Evolutionary conservation across 139 green algal species (phyloP), one percentile per base, ranked within the genome.

Genomic region (Chlamydomonas incerta): DNA sequence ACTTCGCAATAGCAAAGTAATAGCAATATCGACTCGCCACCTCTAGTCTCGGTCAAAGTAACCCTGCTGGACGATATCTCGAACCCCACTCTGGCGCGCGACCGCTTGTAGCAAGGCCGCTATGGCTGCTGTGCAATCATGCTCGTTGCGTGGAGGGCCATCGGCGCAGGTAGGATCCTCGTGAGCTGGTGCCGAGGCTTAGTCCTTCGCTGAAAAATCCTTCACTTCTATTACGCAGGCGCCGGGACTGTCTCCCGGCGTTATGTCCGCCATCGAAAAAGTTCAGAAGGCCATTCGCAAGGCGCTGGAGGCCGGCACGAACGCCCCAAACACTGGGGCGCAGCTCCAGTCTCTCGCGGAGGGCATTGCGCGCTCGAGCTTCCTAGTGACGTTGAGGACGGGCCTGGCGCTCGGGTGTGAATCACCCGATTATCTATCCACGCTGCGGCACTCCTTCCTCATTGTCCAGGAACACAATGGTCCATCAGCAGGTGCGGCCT

Each of bases 361-460:
- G 29, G 3, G 0, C 33, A 46, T 83, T 2, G 41, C 63, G 4
- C 47, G 8, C 14, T 26, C 10, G 77, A 50, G 63, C 15, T n/a
- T 83, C 23, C 29, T 83, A 9, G 77, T 83, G 9, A 83, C 77
- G 23, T 17, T 74, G 4, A 65, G 77, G 9, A 63, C 63, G 5
- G 77, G 77, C 15, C 77, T 83, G 35, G 29, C 63, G 0, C 63
- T 83, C 13, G 77, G 77, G 29, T 31, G 50, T 15, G 77, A 74
- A 1, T 74, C 29, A 17, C 41, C 77, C 3, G 63, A 74, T 21
- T 83, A 83, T 29, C 46, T 83, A 0, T 50, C 63, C 31, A 83
- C 63, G 29, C 77, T 83, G 26, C 77, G 77, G n/a, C 77, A 83
- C 50, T 52, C 63, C 3, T 83, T 74, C n/a, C 63, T 83, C 2